phyloP scores from a whole-genome alignment of 139 green algal species.

The Mesotaenium endlicherianum region DNA sequence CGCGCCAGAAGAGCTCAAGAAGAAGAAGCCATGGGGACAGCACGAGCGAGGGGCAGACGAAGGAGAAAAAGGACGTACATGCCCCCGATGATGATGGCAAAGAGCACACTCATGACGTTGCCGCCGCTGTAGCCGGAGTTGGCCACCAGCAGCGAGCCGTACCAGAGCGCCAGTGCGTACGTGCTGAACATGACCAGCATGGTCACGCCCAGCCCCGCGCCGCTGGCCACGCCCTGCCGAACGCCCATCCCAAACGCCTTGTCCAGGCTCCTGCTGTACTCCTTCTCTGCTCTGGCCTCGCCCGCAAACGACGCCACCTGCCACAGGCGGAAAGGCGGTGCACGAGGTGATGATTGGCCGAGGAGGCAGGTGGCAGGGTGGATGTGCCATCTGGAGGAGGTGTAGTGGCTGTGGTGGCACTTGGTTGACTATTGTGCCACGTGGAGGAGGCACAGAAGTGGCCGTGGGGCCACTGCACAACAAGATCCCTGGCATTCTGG shows the following conservation, averaged over 20 bases:
- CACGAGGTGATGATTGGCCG: too few relatives aligned
- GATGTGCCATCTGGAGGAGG: too few relatives aligned
- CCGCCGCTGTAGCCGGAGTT: slow-evolving; percentile 37
- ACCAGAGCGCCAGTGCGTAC: slow-evolving; percentile 49
- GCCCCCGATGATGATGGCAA: slow-evolving; percentile 37
- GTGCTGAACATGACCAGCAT: slow-evolving; percentile 43
- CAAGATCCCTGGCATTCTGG: neutral
- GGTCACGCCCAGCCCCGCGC: slow-evolving; percentile 17
- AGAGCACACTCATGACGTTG: slow-evolving; percentile 31
- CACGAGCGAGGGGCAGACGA: neutral
- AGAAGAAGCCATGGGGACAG: neutral
- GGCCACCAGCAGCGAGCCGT: slow-evolving; percentile 35
- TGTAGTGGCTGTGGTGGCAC: too few relatives aligned
- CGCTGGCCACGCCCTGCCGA: slow-evolving; percentile 10
- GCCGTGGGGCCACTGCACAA: too few relatives aligned
- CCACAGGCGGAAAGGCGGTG: neutral
- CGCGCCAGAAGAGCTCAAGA: neutral
- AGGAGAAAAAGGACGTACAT: slow-evolving; percentile 37
- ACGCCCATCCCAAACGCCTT: slow-evolving; percentile 27
- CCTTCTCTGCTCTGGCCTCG: slow-evolving; percentile 36
- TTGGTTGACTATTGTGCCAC: too few relatives aligned
- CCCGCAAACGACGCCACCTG: slow-evolving; percentile 45
- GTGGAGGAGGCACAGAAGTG: too few relatives aligned
- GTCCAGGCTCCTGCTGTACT: slow-evolving; percentile 22
- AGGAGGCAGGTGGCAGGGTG: too few relatives aligned